phyloP scores from a whole-genome alignment of 139 green algal genomes.

The Asterochloris erici region DNA sequence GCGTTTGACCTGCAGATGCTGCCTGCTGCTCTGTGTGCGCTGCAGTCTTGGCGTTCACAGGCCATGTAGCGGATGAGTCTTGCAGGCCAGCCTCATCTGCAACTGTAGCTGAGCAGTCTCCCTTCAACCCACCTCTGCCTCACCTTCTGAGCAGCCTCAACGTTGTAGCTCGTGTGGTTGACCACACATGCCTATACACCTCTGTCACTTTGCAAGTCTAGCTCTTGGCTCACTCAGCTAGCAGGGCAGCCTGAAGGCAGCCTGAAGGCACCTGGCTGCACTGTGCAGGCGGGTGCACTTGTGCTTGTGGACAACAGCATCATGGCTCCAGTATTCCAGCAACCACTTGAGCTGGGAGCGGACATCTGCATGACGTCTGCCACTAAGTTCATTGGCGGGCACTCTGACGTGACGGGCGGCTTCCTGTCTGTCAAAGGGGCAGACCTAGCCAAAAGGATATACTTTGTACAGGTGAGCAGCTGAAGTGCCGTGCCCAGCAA shows the following conservation, averaged over 20 bases:
- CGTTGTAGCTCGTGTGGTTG: background rate
- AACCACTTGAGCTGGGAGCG: slow-evolving; percentile 81
- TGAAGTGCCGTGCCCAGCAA: background rate
- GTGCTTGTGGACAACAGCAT: slow-evolving; percentile 96
- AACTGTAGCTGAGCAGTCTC: background rate
- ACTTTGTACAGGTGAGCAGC: slow-evolving; percentile 77
- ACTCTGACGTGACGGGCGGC: slow-evolving; percentile 92
- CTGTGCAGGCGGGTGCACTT: slow-evolving; percentile 64
- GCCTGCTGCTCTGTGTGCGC: background rate
- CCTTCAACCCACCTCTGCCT: background rate
- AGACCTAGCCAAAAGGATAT: slow-evolving; percentile 77
- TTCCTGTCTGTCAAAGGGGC: slow-evolving; percentile 78
- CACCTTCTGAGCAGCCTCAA: background rate
- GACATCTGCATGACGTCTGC: slow-evolving; percentile 96
- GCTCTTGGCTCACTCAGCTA: background rate
- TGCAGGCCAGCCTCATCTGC: background rate
- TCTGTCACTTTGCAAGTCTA: background rate
- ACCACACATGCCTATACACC: background rate
- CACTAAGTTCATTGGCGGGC: slow-evolving; percentile 96
- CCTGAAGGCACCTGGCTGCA: too few species aligned
- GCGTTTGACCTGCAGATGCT: background rate
- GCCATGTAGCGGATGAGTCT: too few species aligned
- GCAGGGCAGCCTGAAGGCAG: background rate
- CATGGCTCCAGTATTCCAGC: slow-evolving; percentile 84
- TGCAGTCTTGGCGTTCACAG: background rate